Base-by-base conservation (phyloP, 2,329 filamentous ascomycete genomes). In the Nemania abortiva region DNA sequence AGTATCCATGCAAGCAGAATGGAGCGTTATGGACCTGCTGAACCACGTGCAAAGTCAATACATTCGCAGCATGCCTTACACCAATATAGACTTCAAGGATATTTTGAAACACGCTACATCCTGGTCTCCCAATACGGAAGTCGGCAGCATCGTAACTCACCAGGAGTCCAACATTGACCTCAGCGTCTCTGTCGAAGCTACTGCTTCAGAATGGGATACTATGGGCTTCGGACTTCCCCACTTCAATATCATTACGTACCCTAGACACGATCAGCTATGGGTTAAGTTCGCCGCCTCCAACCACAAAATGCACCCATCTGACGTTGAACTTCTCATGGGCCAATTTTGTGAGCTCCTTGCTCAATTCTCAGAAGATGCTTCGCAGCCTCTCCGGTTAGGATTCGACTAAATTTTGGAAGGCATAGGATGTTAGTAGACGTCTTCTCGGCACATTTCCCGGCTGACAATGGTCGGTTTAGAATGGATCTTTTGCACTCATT, bases 31-130 rank as follows among this genome's bases (percentile, higher is more conserved):
- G 9, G 47, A 70, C 29, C 63, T 70, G 2, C 11, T 70, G 4
- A 50, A 57, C 22, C 59, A 70, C 50, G 58, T 69, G 6, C 63
- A 66, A 39, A 27, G 6, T 6, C 67, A 69, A 39, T 61, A 66
- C 45, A 63, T 27, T 0, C 52, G 59, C 0, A 63, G 57, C 39
- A 55, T 66, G 54, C 52, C 52, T 1, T 56, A 66, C 15, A 10
- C 52, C 18, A 68, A 63, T 9, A 27, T 66, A 2, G 62, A 66
- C 58, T 65, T 65, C 54, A 18, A 15, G n/a, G 22, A 29, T n/a
- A 69, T 65, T 9, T 1, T 58, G 2, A 50, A 20, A 27, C 3
- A 66, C 2, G 53, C 45, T 10, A 69, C 63, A 13, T 6, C 37
- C 2, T 69, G 63, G 67, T 2, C 27, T 20, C 27, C 67, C 1